Evolutionary conservation across 2,329 filamentous ascomycete genomes (phyloP).

Genomic region (Huntiella decipiens): DNA sequence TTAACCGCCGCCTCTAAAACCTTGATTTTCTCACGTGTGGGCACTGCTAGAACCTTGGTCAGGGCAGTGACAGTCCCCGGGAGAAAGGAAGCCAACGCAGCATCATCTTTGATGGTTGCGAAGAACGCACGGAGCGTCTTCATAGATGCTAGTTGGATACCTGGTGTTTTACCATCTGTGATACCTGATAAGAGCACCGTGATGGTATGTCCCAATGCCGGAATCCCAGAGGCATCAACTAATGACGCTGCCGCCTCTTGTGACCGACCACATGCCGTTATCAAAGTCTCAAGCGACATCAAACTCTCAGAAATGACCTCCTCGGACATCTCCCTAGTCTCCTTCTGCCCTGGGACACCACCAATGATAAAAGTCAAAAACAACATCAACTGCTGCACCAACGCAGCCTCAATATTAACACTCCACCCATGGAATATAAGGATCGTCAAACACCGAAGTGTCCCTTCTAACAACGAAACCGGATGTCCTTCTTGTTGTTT

Average conservation of each 20-base stretch:
- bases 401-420: slow-evolving; percentile 44
- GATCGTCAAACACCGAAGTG: slow-evolving; percentile 53
- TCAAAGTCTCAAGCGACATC: slow-evolving; percentile 46
- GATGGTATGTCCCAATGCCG: slow-evolving; percentile 63
- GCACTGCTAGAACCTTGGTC: slow-evolving; percentile 53
- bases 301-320: slow-evolving; percentile 59
- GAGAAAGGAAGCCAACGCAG: slow-evolving; percentile 68
- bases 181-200: slow-evolving; percentile 61
- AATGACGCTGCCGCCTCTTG: slow-evolving; percentile 29
- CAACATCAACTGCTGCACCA: slow-evolving; percentile 71
- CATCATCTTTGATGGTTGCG: slow-evolving; percentile 45
- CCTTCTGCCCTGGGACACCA: slow-evolving; percentile 41
- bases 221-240: slow-evolving; percentile 42
- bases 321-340: slow-evolving; percentile 35
- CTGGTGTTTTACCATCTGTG: slow-evolving; percentile 40
- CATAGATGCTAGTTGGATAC: slow-evolving; percentile 55
- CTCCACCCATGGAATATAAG: slow-evolving; percentile 69
- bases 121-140: slow-evolving; percentile 44
- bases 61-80: slow-evolving; percentile 74
- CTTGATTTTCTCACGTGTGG: slow-evolving; percentile 33
- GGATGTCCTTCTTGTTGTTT: slow-evolving; percentile 55
- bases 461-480: slow-evolving; percentile 52
- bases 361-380: slow-evolving; percentile 67
- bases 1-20: slow-evolving; percentile 46
- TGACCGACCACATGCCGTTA: slow-evolving; percentile 37